phyloP scores from a whole-genome alignment of 495 filamentous ascomycete genomes.

The Aspergillus indologenus region DNA sequence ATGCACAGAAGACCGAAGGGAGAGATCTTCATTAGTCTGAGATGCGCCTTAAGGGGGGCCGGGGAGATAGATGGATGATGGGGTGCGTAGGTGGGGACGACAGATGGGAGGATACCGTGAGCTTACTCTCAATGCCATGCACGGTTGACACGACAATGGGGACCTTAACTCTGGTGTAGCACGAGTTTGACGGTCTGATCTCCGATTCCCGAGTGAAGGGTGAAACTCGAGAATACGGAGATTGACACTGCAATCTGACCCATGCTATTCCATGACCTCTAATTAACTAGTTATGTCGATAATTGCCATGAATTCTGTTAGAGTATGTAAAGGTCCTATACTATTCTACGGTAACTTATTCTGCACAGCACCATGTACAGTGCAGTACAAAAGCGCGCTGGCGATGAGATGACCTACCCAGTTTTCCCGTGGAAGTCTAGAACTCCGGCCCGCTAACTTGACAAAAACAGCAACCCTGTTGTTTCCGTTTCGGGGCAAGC shows the following conservation, averaged over 20 bases:
- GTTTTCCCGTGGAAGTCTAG: not conserved
- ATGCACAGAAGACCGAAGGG: too few species aligned
- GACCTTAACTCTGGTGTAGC: not conserved
- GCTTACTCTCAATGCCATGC: not conserved
- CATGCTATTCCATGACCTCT: not conserved
- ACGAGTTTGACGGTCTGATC: not conserved
- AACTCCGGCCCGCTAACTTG: not conserved
- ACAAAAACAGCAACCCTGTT: not conserved
- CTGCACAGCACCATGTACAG: too few species aligned
- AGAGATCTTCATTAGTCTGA: too few species aligned
- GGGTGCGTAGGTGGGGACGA: slow-evolving; percentile 2
- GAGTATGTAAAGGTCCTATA: not conserved
- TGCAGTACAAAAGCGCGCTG: too few species aligned
- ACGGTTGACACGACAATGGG: not conserved
- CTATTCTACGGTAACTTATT: too few species aligned
- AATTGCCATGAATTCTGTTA: too few species aligned
- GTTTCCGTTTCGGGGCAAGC: not conserved
- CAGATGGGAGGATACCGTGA: not conserved
- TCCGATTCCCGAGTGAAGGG: not conserved
- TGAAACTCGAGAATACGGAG: not conserved
- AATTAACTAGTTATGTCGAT: not conserved
- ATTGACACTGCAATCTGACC: not conserved
- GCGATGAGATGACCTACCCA: too few species aligned
- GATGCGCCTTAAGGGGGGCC: not conserved
- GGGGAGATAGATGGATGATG: not conserved